Evolutionary conservation across 2,329 filamentous ascomycete genomes (phyloP), one percentile per base, ranked within the genome.

Genomic region (Aspergillus chevalieri): DNA sequence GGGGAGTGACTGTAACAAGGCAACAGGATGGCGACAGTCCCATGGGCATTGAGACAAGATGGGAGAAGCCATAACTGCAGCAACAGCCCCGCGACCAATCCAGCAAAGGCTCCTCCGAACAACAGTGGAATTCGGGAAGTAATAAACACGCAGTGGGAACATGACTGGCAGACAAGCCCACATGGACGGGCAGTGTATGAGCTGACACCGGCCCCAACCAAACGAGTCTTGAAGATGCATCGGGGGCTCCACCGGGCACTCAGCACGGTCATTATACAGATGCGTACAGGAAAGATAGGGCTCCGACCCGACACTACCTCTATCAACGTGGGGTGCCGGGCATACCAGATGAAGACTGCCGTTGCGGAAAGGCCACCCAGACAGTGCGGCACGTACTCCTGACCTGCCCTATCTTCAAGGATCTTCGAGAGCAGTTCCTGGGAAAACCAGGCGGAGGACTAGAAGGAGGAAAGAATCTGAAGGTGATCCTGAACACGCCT

Each of bases 241-340:
- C 15, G 4, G 19, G 15, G 38, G 22, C 38, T 41, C 9, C 17
- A 41, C 15, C 15, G 19, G 19, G 38, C 38, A 3, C 15, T 14
- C 15, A 22, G 15, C 6, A 19, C 4, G 14, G 6, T 19, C 38
- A 41, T 42, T 6, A 22, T 42, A 19, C 51, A 52, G 48, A 50
- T 52, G 48, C 44, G 51, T 19, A 53, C 46, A 8, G 45, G 41
- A 12, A 53, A 50, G 48, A 53, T 53, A 15, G 48, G 51, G 12
- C 51, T 51, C 45, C 15, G n/a, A n/a, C n/a, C n/a, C n/a, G 44
- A 38, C 26, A 47, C 21, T 51, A 43, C 46, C 46, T 55, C 24
- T 51, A 48, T 21, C 19, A 48, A 24, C 17, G 46, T n/a, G 41
- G 38, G 28, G 50, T 55, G 17, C 44, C 47, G 14, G 47, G 51